Base-by-base conservation (phyloP, 1,139 yeast genomes). In the Pichia sp. region DNA sequence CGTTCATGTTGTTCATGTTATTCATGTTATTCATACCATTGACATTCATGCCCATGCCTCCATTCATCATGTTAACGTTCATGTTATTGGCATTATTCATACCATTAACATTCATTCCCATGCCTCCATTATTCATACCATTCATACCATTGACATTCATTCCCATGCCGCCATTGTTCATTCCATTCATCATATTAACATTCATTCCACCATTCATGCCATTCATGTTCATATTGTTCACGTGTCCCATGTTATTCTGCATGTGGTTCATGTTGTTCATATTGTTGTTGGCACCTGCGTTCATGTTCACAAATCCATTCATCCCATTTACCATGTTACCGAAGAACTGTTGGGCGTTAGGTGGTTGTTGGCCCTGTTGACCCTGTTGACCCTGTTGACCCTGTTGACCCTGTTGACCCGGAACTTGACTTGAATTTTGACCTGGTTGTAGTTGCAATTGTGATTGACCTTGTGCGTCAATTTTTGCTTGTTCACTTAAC, bases 381-480 rank as follows among this genome's bases (percentile, higher is more conserved):
- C 14, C 14, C 13, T 15, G 27, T 13, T 14, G 27, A 28, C 24
- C 28, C 23, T n/a, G 16, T 29, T 33, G 36, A n/a, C 12, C 22
- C 26, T 33, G 33, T n/a, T 21, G 12, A 17, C 16, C 31, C 13
- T 22, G 20, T 20, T 32, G 34, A 16, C 18, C 16, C 20, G 30
- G 37, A 11, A 8, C 11, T 9, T 8, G 11, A 21, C 10, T 8
- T 11, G 8, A 9, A 21, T 21, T 21, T 21, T 21, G 31, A 12
- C 22, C 9, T 11, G 20, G 31, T 23, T 32, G 35, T 12, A 18
- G 15, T 22, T 27, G 35, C 10, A 19, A 15, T 20, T 22, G 22
- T 9, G 9, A 15, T 29, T 33, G 34, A 15, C 19, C 16, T 22
- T 24, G 38, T n/a, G 18, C n/a, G n/a, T n/a, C n/a, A n/a, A n/a